Evolutionary conservation across 129 eudicot species (phyloP), one percentile per base, ranked within the genome.

Genomic region (Tagetes patula): DNA sequence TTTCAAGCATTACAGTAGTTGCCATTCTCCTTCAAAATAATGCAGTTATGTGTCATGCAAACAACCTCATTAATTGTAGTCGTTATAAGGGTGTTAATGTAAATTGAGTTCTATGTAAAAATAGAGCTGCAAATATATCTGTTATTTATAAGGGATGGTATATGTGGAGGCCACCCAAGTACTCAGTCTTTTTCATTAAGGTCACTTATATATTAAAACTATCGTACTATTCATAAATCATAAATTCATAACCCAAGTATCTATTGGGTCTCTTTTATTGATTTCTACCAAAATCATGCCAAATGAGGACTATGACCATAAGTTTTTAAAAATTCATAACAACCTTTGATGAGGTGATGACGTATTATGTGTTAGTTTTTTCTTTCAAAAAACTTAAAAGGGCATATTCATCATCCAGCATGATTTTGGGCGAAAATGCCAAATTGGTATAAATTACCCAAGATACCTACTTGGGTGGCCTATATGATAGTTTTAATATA

Each of bases 1-100:
- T 56, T 13, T 58, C 49, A 39, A 59, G 70, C 53, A 61, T 41
- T 43, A 10, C 10, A 55, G 61, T 59, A 34, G 59, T 47, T 67
- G 38, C 14, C 71, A 45, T 67, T 68, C 33, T 4, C 74, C 12
- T 49, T 33, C 4, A 3, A 47, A 11, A 69, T 47, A 68, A 45
- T 46, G 13, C 27, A 38, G 37, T 67, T 67, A 45, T 30, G 27
- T 20, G 27, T 20, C 27, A 20, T 20, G 27, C 11, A 6, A 45
- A 11, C 48, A 45, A 11, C 48, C 9, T 45, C 48, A 45, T 45
- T 3, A 3, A 49, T 13, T 50, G 56, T 50, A 50, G n/a, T 50
- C n/a, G n/a, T 3, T 13, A 50, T 13, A n/a, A 50, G 31, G 1
- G 27, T n/a, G 56, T 50, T 3, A 50, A n/a, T 50, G 56, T 5